Base-by-base conservation (phyloP, 306 rosid genomes). In the Morella rubra region DNA sequence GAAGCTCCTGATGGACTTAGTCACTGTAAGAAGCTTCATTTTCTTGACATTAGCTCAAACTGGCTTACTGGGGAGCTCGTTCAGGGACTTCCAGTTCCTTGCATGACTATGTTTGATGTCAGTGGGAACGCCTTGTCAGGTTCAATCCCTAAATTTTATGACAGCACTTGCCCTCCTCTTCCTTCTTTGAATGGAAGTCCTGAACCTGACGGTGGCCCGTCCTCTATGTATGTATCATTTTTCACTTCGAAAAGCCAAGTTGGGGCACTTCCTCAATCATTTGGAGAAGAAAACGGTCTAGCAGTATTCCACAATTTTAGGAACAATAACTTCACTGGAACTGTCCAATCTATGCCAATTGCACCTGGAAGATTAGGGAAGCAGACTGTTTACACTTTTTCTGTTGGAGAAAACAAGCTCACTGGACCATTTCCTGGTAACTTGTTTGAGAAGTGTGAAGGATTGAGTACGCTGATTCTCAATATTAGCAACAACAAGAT, bases 41-140 rank as follows among this genome's bases (percentile, higher is more conserved):
- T 86, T 73, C 90, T 90, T 72, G 96, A 93, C 79, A 73, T 93
- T 7, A 86, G 96, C 85, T 79, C 78, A 0, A 93, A 89, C 84
- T 83, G 76, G 76, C 89, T 93, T 70, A 76, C 90, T 3, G 98
- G 97, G 40, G 80, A 73, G 84, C 90, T 93, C 64, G 66, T 73
- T 67, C 64, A 75, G 12, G 85, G 81, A 24, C 91, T 93, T 75
- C 82, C 37, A 15, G 93, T 87, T 82, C 94, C 96, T 0, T 91
- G 96, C 60, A 91, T 91, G 97, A 79, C 84, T 44, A 71, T 87
- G 85, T 88, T 91, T 86, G 97, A 93, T 85, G 81, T 93, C 79
- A 91, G 98, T 27, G 87, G 77, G 58, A 93, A 93, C 72, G 5
- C 70, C 49, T 81, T 93, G 54, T 81, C 85, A 20, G 98, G 98